Conservation (phyloP, 225 moss, liverwort and hornwort species). For the Sphagnum contortum region DNA sequence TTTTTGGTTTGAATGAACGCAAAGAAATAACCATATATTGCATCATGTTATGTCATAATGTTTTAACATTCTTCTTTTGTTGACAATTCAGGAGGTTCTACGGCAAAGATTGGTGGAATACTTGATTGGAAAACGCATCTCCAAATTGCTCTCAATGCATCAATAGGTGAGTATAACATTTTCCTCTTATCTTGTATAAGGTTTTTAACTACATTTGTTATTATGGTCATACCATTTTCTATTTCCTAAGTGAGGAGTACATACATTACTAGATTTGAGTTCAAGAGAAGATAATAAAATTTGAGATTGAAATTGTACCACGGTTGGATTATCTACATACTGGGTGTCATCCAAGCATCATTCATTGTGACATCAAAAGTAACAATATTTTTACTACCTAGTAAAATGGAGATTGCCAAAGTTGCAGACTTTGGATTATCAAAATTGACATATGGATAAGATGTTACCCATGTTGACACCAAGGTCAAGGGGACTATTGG, state of each 20-base stretch:
- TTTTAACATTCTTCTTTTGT: neutral
- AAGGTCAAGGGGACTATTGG: slow-evolving; percentile 11
- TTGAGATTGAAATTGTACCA: neutral
- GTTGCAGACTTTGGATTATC: slow-evolving; percentile 29
- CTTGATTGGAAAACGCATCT: slow-evolving; percentile 41
- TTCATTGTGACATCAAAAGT: slow-evolving; percentile 31
- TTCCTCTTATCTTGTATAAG: neutral
- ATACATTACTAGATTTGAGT: neutral
- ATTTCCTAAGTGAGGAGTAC: neutral
- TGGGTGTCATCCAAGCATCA: slow-evolving; percentile 25
- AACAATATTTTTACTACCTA: slow-evolving; percentile 20
- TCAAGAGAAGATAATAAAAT: neutral
- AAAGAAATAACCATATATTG: neutral
- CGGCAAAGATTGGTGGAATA: too few species aligned
- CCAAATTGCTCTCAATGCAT: slow-evolving; percentile 33
- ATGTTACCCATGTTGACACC: neutral
- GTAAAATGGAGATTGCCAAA: slow-evolving; percentile 16
- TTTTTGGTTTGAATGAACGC: too few species aligned
- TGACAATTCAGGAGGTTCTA: neutral
- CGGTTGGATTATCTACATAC: slow-evolving; percentile 30
- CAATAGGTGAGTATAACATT: slow-evolving; percentile 27
- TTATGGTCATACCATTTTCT: neutral
- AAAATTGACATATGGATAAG: slow-evolving; percentile 9
- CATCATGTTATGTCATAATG: neutral
- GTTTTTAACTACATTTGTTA: neutral